A percentile compares a stretch with the other conserved stretches of the same genome.
phyloP scores from a whole-genome alignment of 192 early-diverging fungal species.

The Glomus cerebriforme region DNA sequence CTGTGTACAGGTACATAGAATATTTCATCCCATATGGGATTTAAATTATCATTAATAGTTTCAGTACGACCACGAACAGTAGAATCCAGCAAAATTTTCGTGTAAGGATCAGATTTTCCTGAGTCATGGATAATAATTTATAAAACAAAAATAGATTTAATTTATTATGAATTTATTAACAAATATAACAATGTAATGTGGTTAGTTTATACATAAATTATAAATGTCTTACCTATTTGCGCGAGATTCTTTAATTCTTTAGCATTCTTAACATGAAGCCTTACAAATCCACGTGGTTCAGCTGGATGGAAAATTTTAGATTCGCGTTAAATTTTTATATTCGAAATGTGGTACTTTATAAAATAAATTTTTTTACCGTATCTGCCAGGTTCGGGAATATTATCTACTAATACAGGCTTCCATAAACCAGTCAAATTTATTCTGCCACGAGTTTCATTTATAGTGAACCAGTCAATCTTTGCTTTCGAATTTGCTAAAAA shows the following conservation, averaged over 20 bases:
- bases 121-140: not conserved
- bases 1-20: constrained; percentile 78
- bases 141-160: not conserved
- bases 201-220: not conserved
- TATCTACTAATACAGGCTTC: constrained; percentile 73
- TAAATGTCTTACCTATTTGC: constrained; percentile 35
- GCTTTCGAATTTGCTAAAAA: constrained; percentile 32
- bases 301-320: constrained; percentile 10
- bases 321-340: not conserved
- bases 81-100: constrained; percentile 60
- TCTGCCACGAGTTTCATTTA: constrained; percentile 34
- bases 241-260: constrained; percentile 77
- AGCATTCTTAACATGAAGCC: constrained; percentile 69
- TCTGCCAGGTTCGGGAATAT: constrained; percentile 33
- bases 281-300: constrained; percentile 71
- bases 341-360: not conserved
- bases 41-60: constrained; percentile 68
- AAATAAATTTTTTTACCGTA: constrained; percentile 29
- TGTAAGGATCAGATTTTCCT: constrained; percentile 86
- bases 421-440: constrained; percentile 49
- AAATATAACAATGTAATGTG: not conserved
- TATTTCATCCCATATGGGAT: constrained; percentile 84
- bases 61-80: constrained; percentile 65
- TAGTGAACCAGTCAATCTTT: constrained; percentile 38
- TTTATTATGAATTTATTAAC: not conserved